Evolutionary conservation across 345 rosid species (phyloP).

Genomic region (Acer yangbiense): DNA sequence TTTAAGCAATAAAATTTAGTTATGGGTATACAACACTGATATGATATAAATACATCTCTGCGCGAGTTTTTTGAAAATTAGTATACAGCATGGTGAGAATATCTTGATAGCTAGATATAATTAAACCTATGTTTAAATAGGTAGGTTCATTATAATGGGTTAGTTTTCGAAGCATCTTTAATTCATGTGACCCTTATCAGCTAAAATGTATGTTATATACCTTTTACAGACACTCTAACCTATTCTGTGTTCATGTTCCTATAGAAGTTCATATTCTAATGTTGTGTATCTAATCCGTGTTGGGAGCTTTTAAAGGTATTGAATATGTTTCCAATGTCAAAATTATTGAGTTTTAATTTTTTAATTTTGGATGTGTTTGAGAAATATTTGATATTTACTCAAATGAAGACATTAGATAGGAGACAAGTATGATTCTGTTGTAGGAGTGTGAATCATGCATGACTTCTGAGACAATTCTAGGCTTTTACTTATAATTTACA

Average conservation of each 20-base stretch:
- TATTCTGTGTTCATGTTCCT: not conserved
- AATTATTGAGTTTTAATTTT: not conserved
- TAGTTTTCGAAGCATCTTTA: not conserved
- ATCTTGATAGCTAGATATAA: not conserved
- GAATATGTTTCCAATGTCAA: not conserved
- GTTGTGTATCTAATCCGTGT: not conserved
- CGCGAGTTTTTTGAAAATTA: not conserved
- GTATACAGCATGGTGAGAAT: not conserved
- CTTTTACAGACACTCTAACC: not conserved
- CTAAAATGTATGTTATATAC: not conserved
- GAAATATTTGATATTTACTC: not conserved
- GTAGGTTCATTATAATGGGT: not conserved
- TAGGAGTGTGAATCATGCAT: not conserved
- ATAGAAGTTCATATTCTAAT: conserved; percentile 1
- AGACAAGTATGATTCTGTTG: not conserved
- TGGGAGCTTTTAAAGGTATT: not conserved
- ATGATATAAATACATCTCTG: not conserved
- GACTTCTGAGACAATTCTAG: not conserved
- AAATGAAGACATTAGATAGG: not conserved
- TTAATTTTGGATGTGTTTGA: not conserved
- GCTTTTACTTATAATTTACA: not conserved
- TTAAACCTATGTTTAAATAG: not conserved
- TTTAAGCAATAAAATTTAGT: not conserved
- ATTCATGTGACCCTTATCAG: not conserved
- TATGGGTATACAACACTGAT: not conserved